phyloP scores from a whole-genome alignment of 1,284 basidiomycete species.

The Fomitopsis schrenkii region DNA sequence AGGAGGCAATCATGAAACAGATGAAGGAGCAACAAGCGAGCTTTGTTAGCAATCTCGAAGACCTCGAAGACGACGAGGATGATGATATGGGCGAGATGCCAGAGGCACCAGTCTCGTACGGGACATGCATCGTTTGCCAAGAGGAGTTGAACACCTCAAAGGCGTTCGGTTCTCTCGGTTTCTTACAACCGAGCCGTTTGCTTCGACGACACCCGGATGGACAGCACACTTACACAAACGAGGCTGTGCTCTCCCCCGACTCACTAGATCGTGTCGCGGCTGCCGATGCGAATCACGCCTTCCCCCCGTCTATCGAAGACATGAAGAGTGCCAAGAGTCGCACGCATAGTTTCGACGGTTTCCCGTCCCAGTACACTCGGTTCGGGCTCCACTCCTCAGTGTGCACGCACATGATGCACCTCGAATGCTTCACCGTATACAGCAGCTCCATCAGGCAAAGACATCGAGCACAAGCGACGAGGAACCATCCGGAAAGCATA shows the following conservation, averaged over 20 bases:
- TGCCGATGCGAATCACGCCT: conserved; percentile 29
- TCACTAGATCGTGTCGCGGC: conserved; percentile 60
- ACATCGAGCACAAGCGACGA: conserved; percentile 85
- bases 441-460: conserved; percentile 84
- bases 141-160: conserved; percentile 78
- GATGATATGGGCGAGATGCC: conserved; percentile 47
- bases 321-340: conserved; percentile 44
- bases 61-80: conserved; percentile 50
- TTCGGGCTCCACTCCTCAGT: conserved; percentile 89
- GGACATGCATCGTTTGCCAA: conserved; percentile 97
- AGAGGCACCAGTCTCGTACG: conserved; percentile 61
- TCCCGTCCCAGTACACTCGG: conserved; percentile 66
- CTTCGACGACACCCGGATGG: conserved; percentile 78
- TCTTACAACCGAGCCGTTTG: conserved; percentile 87
- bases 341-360: conserved; percentile 65
- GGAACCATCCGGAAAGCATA: conserved; percentile 94
- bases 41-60: conserved; percentile 77
- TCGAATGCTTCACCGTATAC: conserved; percentile 92
- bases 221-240: conserved; percentile 68
- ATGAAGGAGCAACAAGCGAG: conserved; percentile 90
- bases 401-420: conserved; percentile 98
- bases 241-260: conserved; percentile 61
- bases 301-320: conserved; percentile 53
- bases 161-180: conserved; percentile 86
- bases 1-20: conserved; percentile 88